Evolutionary conservation across 1,284 basidiomycete species (phyloP).

Genomic region (Ceratobasidium sp.): DNA sequence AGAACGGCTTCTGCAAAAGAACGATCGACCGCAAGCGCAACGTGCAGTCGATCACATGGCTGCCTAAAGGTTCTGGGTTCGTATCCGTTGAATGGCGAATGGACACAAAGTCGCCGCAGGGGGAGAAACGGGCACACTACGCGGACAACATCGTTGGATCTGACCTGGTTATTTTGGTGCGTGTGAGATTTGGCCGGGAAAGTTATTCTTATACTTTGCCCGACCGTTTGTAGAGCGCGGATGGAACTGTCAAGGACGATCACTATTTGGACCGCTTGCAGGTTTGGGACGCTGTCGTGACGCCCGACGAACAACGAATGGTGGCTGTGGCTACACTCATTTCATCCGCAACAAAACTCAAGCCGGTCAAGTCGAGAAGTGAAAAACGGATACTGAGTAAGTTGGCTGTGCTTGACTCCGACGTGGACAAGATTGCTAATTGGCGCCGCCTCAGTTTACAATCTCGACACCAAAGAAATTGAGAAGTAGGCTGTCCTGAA

Average conservation of each 20-base stretch:
- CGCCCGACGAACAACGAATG: conserved; percentile 76
- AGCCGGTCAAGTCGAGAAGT: conserved; percentile 77
- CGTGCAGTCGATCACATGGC: conserved; percentile 80
- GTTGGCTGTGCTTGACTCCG: conserved; percentile 50
- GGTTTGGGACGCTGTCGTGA: conserved; percentile 67
- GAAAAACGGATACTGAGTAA: conserved; percentile 83
- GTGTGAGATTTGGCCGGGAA: not conserved
- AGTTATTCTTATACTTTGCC: conserved; percentile 64
- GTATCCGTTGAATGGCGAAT: conserved; percentile 45
- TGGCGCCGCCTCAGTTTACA: conserved; percentile 68
- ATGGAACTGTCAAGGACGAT: conserved; percentile 61
- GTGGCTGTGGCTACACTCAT: conserved; percentile 79
- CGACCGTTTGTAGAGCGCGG: conserved; percentile 79
- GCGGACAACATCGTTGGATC: conserved; percentile 39
- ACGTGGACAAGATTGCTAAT: not conserved
- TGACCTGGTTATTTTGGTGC: conserved; percentile 53
- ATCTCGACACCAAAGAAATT: conserved; percentile 71
- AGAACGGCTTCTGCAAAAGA: conserved; percentile 80
- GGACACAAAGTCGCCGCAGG: conserved; percentile 5
- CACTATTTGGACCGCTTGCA: conserved; percentile 66
- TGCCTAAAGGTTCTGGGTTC: conserved; percentile 71
- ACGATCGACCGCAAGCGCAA: conserved; percentile 72
- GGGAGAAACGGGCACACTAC: conserved; percentile 21
- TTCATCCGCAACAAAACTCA: conserved; percentile 71
- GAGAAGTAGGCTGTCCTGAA: conserved; percentile 69